Conservation (phyloP, 225 moss, liverwort and hornwort species). For the Bryoerythrophyllum caledonicum region DNA sequence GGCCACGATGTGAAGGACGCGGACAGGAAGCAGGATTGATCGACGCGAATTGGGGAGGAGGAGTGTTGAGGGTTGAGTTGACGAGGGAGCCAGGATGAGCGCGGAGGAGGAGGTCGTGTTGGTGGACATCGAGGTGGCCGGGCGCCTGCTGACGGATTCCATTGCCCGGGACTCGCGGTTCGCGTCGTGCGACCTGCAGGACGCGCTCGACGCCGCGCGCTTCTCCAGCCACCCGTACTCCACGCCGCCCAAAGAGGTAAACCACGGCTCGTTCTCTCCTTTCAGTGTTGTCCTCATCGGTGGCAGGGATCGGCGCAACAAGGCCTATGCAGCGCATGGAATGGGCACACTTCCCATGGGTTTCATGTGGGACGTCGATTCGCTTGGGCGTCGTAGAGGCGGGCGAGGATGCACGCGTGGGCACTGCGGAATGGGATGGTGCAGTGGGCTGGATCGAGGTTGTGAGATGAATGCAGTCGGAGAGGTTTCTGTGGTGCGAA, state of each 20-base stretch:
- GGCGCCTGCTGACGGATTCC: slow-evolving; percentile 85
- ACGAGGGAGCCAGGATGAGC: slow-evolving; percentile 51
- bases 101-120: slow-evolving; percentile 84
- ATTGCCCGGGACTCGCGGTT: slow-evolving; percentile 83
- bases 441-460: background rate
- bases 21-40: background rate
- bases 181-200: slow-evolving; percentile 84
- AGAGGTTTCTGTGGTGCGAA: background rate
- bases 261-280: background rate
- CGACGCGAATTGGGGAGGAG: background rate
- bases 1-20: slow-evolving; percentile 7
- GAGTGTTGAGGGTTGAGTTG: no score
- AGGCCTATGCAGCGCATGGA: background rate
- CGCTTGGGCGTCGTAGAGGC: background rate
- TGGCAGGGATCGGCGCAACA: background rate
- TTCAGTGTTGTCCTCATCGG: background rate
- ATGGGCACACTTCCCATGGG: background rate
- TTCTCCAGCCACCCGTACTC: slow-evolving; percentile 90
- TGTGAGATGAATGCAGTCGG: background rate
- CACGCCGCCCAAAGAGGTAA: slow-evolving; percentile 87
- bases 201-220: slow-evolving; percentile 83
- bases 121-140: slow-evolving; percentile 92
- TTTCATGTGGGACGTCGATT: background rate
- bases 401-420: background rate
- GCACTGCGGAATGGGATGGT: background rate